phyloP scores from a whole-genome alignment of 2,329 filamentous ascomycete species.

The Didymella segeticola region DNA sequence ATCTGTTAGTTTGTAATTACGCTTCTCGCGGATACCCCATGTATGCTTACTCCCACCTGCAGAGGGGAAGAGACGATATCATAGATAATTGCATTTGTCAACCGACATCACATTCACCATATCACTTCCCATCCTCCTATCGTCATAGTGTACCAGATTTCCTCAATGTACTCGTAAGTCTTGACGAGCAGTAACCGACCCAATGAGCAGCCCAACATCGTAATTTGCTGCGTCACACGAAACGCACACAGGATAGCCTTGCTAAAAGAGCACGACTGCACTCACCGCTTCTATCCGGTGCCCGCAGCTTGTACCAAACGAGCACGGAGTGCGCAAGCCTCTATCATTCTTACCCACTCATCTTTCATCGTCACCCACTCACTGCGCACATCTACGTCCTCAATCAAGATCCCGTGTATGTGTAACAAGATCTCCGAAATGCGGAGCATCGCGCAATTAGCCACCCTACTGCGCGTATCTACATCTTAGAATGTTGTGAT shows the following conservation, averaged over 20 bases:
- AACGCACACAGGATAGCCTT: slow-evolving; percentile 11
- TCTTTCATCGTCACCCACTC: not conserved
- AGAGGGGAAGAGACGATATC: not conserved
- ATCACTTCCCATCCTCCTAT: not conserved
- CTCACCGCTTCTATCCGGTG: slow-evolving; percentile 11
- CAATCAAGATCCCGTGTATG: not conserved
- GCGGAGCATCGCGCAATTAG: slow-evolving; percentile 7
- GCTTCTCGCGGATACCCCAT: slow-evolving; percentile 10
- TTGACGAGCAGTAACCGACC: not conserved
- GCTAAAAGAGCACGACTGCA: slow-evolving; percentile 5
- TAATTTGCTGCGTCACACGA: slow-evolving; percentile 5
- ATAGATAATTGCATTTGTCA: slow-evolving; percentile 5
- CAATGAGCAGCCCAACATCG: not conserved
- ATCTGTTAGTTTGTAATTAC: slow-evolving; percentile 5
- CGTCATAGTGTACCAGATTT: not conserved
- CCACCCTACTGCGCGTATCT: slow-evolving; percentile 13
- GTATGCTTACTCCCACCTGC: slow-evolving; percentile 15
- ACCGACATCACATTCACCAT: not conserved
- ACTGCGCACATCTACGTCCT: not conserved
- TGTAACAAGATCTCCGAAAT: not conserved
- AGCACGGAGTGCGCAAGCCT: slow-evolving; percentile 6
- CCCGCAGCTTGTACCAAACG: slow-evolving; percentile 11
- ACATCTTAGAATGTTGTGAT: slow-evolving; percentile 7
- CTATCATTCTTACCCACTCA: slow-evolving; percentile 2
- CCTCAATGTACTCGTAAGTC: not conserved